Conservation (phyloP, 2,329 filamentous ascomycete genomes). For the Colletotrichum orbiculare region DNA sequence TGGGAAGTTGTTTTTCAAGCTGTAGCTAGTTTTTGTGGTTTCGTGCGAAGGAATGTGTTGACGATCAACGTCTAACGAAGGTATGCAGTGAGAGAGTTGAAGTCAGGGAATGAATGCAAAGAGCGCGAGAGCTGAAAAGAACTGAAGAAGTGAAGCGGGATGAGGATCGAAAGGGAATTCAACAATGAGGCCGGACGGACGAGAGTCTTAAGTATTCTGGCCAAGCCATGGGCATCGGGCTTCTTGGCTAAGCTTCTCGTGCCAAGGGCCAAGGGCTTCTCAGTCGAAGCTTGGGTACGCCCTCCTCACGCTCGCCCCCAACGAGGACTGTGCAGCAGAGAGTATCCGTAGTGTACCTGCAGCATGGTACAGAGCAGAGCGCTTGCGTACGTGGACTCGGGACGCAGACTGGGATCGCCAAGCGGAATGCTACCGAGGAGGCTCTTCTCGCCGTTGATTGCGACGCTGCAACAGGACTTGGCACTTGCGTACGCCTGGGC, state of each 20-base stretch:
- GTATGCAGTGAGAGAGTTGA: conserved; percentile 23
- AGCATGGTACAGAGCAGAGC: neutral
- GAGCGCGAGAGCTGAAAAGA: conserved; percentile 28
- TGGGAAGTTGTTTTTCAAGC: neutral
- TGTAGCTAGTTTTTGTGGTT: conserved; percentile 14
- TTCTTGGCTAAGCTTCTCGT: conserved; percentile 32
- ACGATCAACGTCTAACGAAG: conserved; percentile 37
- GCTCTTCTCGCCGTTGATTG: conserved; percentile 13
- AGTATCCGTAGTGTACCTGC: neutral
- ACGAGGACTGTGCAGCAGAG: neutral
- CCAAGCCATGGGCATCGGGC: conserved; percentile 2
- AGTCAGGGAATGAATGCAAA: conserved; percentile 32
- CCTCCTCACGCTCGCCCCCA: neutral
- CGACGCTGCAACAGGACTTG: conserved; percentile 18
- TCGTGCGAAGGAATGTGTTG: conserved; percentile 24
- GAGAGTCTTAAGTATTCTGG: conserved; percentile 24
- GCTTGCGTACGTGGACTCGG: conserved; percentile 8
- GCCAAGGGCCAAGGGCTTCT: conserved; percentile 30
- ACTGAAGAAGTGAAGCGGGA: conserved; percentile 35
- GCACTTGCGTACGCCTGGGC: conserved; percentile 20
- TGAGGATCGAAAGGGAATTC: conserved; percentile 6
- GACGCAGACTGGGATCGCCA: neutral
- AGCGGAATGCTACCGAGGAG: conserved; percentile 24
- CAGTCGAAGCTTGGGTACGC: conserved; percentile 14
- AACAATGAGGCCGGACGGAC: neutral